These are phyloP conservation scores for Ormosia emarginata DNA, from an alignment of 306 rosid species.

Conservation along the genomic window DNA sequence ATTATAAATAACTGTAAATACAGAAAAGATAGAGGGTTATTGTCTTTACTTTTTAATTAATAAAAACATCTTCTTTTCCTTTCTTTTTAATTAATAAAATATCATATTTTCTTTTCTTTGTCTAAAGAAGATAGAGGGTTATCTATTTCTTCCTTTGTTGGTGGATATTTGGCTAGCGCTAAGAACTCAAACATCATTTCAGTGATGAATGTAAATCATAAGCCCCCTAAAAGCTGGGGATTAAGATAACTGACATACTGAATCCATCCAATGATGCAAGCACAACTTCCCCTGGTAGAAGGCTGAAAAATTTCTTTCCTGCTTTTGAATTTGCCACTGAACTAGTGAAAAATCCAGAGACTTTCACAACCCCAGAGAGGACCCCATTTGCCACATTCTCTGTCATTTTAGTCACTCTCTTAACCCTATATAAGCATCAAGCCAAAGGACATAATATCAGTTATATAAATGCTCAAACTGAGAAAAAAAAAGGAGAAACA, in stretches of 20 bases:
- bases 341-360: slow-evolving; percentile 73
- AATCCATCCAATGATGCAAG: slow-evolving; percentile 97
- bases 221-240: neutral
- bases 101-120: neutral
- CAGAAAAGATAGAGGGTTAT: neutral
- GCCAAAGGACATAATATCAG: slow-evolving; percentile 7
- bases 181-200: neutral
- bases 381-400: slow-evolving; percentile 87
- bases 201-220: neutral
- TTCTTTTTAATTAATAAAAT: neutral
- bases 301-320: slow-evolving; percentile 70
- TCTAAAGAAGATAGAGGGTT: neutral
- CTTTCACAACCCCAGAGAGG: slow-evolving; percentile 81
- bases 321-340: slow-evolving; percentile 66
- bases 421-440: slow-evolving; percentile 60
- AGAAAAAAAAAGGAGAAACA: neutral
- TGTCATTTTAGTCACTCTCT: slow-evolving; percentile 75
- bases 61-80: neutral
- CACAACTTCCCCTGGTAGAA: slow-evolving; percentile 79
- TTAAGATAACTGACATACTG: slow-evolving; percentile 51
- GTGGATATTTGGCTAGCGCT: neutral
- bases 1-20: too few relatives aligned
- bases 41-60: neutral
- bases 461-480: neutral
- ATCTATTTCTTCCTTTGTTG: slow-evolving; percentile 5